These are phyloP conservation scores for Diversispora eburnea DNA, from an alignment of 192 early-diverging fungal species.

Conservation along the genomic window DNA sequence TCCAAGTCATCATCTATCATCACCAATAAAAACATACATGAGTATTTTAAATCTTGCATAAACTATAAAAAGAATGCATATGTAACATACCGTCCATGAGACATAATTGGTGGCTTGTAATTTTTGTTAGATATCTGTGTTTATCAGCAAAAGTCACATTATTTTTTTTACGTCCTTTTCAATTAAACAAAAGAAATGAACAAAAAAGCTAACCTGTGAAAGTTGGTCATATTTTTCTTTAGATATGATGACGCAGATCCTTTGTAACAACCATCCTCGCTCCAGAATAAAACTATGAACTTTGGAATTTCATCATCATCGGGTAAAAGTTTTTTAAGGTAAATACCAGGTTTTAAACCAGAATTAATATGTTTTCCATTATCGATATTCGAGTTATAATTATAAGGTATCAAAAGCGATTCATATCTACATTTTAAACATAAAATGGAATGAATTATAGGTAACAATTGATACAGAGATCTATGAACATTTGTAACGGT, in stretches of 20 bases:
- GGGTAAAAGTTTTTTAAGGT: background rate
- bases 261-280: slow-evolving; percentile 28
- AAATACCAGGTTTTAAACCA: slow-evolving; percentile 10
- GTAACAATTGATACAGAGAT: background rate
- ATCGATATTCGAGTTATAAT: background rate
- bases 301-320: background rate
- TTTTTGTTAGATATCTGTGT: slow-evolving; percentile 22
- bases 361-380: background rate
- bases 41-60: background rate
- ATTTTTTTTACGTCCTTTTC: background rate
- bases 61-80: background rate
- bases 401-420: background rate
- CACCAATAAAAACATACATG: background rate
- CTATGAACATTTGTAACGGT: background rate
- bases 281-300: slow-evolving; percentile 27
- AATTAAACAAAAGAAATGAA: background rate
- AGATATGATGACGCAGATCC: slow-evolving; percentile 12
- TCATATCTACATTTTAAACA: background rate
- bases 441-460: slow-evolving; percentile 2
- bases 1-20: slow-evolving; percentile 12
- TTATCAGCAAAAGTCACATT: background rate
- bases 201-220: slow-evolving; percentile 15
- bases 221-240: slow-evolving; percentile 31
- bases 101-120: slow-evolving; percentile 24
- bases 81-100: background rate